phyloP scores from a whole-genome alignment of 1,139 yeast species.

The Kodamaea suecica region DNA sequence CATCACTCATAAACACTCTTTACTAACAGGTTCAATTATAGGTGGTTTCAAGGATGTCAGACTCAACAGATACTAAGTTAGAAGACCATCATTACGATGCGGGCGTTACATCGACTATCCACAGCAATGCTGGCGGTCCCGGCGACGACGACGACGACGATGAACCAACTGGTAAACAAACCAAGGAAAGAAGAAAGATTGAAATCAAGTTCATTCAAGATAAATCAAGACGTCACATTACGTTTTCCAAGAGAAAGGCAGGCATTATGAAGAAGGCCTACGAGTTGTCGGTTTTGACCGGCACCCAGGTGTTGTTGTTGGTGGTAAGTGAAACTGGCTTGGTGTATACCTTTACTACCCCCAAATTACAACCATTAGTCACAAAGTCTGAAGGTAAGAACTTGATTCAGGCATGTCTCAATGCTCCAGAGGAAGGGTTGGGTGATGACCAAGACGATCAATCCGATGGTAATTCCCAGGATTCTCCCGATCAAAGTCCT shows the following conservation, averaged over 20 bases:
- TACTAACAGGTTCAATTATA: slow-evolving; percentile 1
- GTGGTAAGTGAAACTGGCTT: slow-evolving; percentile 97
- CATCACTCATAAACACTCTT: no score
- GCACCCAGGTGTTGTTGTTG: slow-evolving; percentile 88
- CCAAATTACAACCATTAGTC: slow-evolving; percentile 94
- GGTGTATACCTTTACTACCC: slow-evolving; percentile 98
- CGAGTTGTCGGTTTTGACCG: slow-evolving; percentile 91
- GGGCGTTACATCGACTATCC: slow-evolving; percentile 19
- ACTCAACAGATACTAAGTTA: slow-evolving; percentile 39
- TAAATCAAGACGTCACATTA: slow-evolving; percentile 95
- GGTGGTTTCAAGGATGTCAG: slow-evolving; percentile 36
- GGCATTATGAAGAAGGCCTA: slow-evolving; percentile 99
- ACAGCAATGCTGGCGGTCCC: slow-evolving; percentile 20
- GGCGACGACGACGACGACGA: slow-evolving; percentile 74
- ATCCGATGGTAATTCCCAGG: slow-evolving; percentile 49
- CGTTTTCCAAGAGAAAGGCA: slow-evolving; percentile 95
- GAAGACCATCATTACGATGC: slow-evolving; percentile 31
- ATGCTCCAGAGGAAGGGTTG: slow-evolving; percentile 77
- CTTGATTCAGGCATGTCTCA: slow-evolving; percentile 92
- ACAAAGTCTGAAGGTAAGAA: slow-evolving; percentile 97
- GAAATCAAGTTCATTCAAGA: slow-evolving; percentile 97
- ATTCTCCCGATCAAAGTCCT: slow-evolving; percentile 42
- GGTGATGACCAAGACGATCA: slow-evolving; percentile 65
- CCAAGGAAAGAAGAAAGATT: slow-evolving; percentile 89
- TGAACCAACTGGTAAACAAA: slow-evolving; percentile 48